Conservation (phyloP, 352 stramenopile genomes). For the Globisporangium okanoganense region DNA sequence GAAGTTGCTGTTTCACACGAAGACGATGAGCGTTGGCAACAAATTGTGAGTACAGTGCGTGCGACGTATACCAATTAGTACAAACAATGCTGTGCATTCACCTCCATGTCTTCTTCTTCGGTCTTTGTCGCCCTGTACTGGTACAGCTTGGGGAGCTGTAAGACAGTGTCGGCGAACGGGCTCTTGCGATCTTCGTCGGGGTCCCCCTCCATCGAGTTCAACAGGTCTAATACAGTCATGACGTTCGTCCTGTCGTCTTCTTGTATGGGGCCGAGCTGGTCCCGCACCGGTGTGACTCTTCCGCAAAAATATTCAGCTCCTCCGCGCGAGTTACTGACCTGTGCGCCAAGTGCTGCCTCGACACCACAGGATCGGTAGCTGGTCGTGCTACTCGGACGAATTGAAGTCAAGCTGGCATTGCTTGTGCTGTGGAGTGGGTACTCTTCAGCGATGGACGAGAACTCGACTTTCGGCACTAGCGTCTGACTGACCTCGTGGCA, state of each 20-base stretch:
- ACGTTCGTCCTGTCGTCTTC: conserved; percentile 32
- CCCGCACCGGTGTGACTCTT: conserved; percentile 3
- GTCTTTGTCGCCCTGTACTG: conserved; percentile 52
- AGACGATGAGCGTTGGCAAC: not conserved
- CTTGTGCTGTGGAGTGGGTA: conserved; percentile 40
- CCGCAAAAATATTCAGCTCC: not conserved
- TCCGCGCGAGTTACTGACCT: conserved; percentile 6
- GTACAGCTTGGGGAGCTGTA: conserved; percentile 42
- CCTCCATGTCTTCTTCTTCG: conserved; percentile 76
- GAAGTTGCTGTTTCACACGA: conserved; percentile 40
- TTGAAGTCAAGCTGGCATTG: conserved; percentile 25
- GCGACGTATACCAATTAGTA: not conserved
- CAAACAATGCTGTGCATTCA: conserved; percentile 15
- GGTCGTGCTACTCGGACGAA: conserved; percentile 7
- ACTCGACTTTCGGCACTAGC: conserved; percentile 31
- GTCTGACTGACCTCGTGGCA: conserved; percentile 17
- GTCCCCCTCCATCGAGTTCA: conserved; percentile 35
- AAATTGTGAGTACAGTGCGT: not conserved
- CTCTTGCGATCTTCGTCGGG: conserved; percentile 37
- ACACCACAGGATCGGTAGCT: conserved; percentile 10
- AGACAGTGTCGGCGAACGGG: conserved; percentile 23
- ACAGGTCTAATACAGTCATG: conserved; percentile 51
- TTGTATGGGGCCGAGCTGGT: conserved; percentile 3
- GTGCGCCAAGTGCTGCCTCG: conserved; percentile 5
- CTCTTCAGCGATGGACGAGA: conserved; percentile 58